Evolutionary conservation across 2,329 filamentous ascomycete genomes (phyloP).

Genomic region (Cercospora citrullina): DNA sequence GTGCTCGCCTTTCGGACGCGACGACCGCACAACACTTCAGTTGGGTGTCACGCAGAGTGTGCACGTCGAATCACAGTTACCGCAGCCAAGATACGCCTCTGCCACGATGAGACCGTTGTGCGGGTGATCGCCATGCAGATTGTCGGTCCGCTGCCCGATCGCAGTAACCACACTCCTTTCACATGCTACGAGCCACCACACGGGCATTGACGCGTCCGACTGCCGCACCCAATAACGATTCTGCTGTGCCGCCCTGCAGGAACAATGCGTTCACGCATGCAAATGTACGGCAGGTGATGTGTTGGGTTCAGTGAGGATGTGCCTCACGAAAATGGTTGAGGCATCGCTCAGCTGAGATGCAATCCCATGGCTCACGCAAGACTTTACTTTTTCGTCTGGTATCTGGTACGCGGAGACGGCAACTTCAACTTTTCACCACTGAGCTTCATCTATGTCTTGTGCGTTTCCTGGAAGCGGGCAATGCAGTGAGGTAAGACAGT

Average conservation of each 20-base stretch:
- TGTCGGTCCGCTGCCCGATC: background rate
- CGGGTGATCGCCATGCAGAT: slow-evolving; percentile 1
- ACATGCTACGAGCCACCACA: background rate
- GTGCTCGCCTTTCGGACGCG: background rate
- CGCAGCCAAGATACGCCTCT: background rate
- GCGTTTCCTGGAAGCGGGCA: background rate
- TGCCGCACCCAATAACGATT: background rate
- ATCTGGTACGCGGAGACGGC: background rate
- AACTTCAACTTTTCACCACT: background rate
- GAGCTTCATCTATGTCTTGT: background rate
- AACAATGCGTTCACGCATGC: slow-evolving; percentile 3
- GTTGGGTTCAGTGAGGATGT: background rate
- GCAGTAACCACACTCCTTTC: slow-evolving; percentile 4
- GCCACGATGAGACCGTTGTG: background rate
- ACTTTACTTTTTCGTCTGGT: background rate
- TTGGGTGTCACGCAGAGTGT: background rate
- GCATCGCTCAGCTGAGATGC: background rate
- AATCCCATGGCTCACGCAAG: background rate
- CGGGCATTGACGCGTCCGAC: background rate
- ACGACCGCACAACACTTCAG: background rate
- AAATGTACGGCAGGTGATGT: background rate
- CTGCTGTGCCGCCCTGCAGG: background rate
- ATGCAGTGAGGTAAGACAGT: background rate
- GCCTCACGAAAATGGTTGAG: background rate
- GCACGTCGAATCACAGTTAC: background rate